A percentile compares a stretch with the other conserved stretches of the same genome.
These are phyloP conservation scores for Lactarius quietus DNA, from an alignment of 768 basidiomycete genomes.

Conservation along the genomic window DNA sequence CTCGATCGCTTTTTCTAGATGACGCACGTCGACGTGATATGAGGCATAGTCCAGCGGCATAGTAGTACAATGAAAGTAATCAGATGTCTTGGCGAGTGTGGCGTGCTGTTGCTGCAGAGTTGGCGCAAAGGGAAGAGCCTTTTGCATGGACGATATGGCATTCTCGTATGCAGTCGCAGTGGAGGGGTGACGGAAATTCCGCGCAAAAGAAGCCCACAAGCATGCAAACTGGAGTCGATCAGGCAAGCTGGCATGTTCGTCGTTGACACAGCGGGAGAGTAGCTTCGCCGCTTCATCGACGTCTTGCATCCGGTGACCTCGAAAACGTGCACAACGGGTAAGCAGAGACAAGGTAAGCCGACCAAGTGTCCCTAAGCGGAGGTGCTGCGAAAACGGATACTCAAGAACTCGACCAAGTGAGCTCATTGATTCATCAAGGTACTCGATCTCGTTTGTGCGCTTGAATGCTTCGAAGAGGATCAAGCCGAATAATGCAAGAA, in stretches of 20 bases:
- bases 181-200: background rate
- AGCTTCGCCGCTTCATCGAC: background rate
- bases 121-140: background rate
- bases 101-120: background rate
- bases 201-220: background rate
- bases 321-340: background rate
- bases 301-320: background rate
- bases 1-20: conserved; percentile 6
- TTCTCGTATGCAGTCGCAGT: background rate
- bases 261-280: background rate
- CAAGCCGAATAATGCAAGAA: background rate
- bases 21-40: background rate
- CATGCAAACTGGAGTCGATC: background rate
- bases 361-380: background rate
- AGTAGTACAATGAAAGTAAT: background rate
- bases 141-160: background rate
- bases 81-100: background rate
- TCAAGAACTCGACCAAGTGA: background rate
- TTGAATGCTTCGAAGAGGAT: background rate
- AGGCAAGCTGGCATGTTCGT: background rate
- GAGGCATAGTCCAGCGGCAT: conserved; percentile 3
- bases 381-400: background rate
- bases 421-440: background rate
- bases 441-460: background rate
- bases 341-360: background rate